Percentiles rank a stretch among this genome's conserved stretches.
phyloP scores from a whole-genome alignment of 2,329 filamentous ascomycete species.

The Venturia aucupariae region DNA sequence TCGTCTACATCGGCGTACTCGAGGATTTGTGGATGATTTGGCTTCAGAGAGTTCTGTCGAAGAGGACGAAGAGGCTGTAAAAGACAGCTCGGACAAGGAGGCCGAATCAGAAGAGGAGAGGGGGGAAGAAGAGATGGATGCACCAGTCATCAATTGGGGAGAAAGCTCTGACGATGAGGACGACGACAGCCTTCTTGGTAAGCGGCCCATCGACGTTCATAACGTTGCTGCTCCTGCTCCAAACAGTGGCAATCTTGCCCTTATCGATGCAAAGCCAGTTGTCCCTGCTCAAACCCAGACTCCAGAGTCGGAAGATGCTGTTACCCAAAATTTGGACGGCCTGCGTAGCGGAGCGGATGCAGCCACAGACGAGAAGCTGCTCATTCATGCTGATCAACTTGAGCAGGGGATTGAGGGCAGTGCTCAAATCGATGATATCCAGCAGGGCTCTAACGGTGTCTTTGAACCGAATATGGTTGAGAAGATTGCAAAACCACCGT shows the following conservation, averaged over 20 bases:
- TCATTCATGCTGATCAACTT: not conserved
- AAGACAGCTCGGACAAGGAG: not conserved
- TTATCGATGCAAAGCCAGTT: not conserved
- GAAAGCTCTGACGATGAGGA: conserved; percentile 3
- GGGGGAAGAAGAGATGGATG: not conserved
- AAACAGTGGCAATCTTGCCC: not conserved
- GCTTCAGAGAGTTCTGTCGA: not conserved
- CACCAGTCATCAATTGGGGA: not conserved
- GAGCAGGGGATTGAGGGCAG: not conserved
- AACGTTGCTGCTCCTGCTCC: not conserved
- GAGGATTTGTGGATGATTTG: not conserved
- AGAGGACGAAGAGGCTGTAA: not conserved
- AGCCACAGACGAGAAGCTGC: not conserved
- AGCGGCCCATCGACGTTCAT: not conserved
- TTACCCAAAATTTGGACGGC: not conserved
- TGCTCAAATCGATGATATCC: not conserved
- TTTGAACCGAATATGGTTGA: too few species aligned
- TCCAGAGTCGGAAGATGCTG: not conserved
- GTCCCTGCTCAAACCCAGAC: not conserved
- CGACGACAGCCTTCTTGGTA: not conserved
- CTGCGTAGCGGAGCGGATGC: not conserved
- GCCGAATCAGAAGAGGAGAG: not conserved
- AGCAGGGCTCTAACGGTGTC: not conserved
- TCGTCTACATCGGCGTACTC: not conserved
- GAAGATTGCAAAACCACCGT: not conserved